Base-by-base conservation (phyloP, 192 early-diverging fungal species). In the Chytriomyces sp. region DNA sequence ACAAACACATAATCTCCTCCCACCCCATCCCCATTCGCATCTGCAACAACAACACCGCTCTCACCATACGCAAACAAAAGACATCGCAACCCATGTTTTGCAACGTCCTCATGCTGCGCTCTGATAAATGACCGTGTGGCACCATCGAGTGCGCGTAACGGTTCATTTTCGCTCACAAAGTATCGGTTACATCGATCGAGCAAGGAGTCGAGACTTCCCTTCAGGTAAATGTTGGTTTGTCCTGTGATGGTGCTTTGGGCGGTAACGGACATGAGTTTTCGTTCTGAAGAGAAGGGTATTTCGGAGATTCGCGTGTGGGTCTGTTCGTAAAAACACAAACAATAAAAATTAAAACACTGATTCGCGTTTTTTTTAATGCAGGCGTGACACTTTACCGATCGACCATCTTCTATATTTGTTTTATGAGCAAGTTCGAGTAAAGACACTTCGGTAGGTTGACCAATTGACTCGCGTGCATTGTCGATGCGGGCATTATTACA, bases 401-500 rank as follows among this genome's bases (percentile, higher is more conserved):
- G 89, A 69, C 94, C 91, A 79, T 97, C 96, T 43, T 82, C 78
- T 49, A 93, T 72, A n/a, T 86, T 82, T 43, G 90, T 69, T 43
- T 86, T 83, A 28, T 81, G 59, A 4, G 86, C 79, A 6, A 92
- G 84, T 66, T 94, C 94, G 67, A 98, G 84, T 50, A 99, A 87
- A 16, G 96, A 96, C 76, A 96, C 92, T 76, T 99, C 96, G 0
- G 96, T 99, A 1, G 96, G 93, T 67, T 99, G 94, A 4, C 97
- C 97, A 66, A 94, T 91, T 66, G 88, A 84, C 43, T 90, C 87
- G 43, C 93, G 93, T 7, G 87, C 85, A 8, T 93, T 91, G 77
- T 94, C 92, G 43, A 89, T 67, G 5, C 83, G 81, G 7, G 95
- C 91, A 84, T 99, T 97, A 80, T 98, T 99, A 83, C 97, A 98